Evolutionary conservation across 441 rosid species (phyloP), one percentile per base, ranked within the genome.

Genomic region (Aquilaria agallochum): DNA sequence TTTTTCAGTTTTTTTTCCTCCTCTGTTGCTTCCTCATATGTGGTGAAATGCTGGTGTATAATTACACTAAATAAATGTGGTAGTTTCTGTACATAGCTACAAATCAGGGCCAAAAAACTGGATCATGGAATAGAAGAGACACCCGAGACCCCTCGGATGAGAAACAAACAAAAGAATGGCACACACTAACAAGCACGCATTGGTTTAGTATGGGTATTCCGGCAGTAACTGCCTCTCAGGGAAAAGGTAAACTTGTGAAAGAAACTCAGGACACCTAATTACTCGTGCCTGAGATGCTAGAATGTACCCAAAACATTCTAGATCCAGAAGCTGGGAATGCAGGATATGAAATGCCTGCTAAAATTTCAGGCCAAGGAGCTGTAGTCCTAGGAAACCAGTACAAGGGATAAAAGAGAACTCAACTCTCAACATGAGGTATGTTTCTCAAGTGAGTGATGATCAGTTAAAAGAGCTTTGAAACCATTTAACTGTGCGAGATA

Each of bases 71-170:
- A 55, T 56, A 72, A 69, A 78, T 70, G 67, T 66, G 76, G 70
- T 68, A 70, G 83, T 72, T 79, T 79, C 92, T 90, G 95, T 94
- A 94, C 98, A 88, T 63, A 72, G 73, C 73, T 71, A 78, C 72
- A 77, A 74, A 84, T 79, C 69, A 55, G 68, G 67, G 69, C 72
- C 71, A 70, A 77, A 87, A 84, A 76, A 70, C 78, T 76, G 79
- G 64, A 70, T 61, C 72, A 74, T 62, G 63, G 67, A 64, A 53
- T 46, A 62, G 78, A 78, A 68, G 72, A 68, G 63, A 76, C 68
- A 74, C 81, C 81, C 71, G 71, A 74, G 76, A 68, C 77, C 77
- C 55, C 66, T 75, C 72, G 63, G 45, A 51, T 59, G 63, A 65
- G 64, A 76, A 68, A 73, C 67, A 68, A 73, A 73, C 76, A 68